Base-by-base conservation (phyloP, 2,329 filamentous ascomycete species). In the Periglandula ipomoeae region DNA sequence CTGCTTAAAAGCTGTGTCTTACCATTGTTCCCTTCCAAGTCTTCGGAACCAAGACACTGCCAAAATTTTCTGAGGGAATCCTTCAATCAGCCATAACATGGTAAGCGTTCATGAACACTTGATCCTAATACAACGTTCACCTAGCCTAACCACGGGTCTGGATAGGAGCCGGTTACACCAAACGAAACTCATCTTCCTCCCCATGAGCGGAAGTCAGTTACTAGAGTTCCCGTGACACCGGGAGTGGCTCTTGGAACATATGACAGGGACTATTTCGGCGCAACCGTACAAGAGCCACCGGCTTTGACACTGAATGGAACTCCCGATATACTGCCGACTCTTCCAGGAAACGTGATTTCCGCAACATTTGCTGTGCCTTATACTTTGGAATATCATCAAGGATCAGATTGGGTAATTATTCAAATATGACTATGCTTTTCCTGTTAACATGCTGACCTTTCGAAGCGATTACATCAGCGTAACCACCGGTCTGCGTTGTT, bases 401-500 rank as follows among this genome's bases (percentile, higher is more conserved):
- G 34, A 19, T 49, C 47, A 13, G 40, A 46, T 9, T 49, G 47
- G 44, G 47, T 49, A 32, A 39, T 22, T n/a, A n/a, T 5, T 32
- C 23, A 13, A 23, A 39, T 13, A 38, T 2, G 17, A 5, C 15
- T 34, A 2, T n/a, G n/a, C 15, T 9, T 30, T 24, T 6, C 11
- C 13, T 27, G 13, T 15, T 24, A 15, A 11, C n/a, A 6, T 32
- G 24, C 45, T 47, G 10, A 40, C 20, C 8, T 5, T 20, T 37
- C 15, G 20, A 11, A 52, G 50, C 30, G 22, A 35, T 15, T 52
- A 27, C 39, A 34, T 27, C 47, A 23, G 51, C 84, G 89, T 19
- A 82, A 84, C 52, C 89, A 90, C 46, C 91, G 89, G 47, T 95
- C 91, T 8, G 88, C 91, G 13, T 76, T 96, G 20, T 93, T 94